Conservation (phyloP, 2,329 filamentous ascomycete species). For the Aspergillus sp. region DNA sequence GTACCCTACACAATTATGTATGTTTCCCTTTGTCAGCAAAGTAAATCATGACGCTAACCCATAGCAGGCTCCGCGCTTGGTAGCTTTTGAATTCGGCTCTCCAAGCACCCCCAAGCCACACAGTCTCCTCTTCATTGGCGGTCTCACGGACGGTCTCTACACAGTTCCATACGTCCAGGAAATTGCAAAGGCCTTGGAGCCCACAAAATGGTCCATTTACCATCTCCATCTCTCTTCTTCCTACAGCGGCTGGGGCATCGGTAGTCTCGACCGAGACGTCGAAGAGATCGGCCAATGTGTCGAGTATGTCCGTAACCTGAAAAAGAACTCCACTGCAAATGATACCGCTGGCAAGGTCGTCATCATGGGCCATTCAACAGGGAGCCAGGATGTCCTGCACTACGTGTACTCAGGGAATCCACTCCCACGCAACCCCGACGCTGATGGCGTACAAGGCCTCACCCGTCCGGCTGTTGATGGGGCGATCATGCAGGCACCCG, state of each 20-base stretch:
- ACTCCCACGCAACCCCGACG: constrained; percentile 27
- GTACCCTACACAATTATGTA: constrained; percentile 41
- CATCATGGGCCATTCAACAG: constrained; percentile 69
- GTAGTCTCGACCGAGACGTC: constrained; percentile 54
- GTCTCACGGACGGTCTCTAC: constrained; percentile 58
- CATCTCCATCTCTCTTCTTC: constrained; percentile 53
- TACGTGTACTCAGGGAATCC: constrained; percentile 54
- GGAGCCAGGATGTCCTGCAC: constrained; percentile 68
- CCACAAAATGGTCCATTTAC: constrained; percentile 54
- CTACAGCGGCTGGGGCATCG: constrained; percentile 56
- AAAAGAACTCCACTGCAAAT: constrained; percentile 17
- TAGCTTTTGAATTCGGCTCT: constrained; percentile 42
- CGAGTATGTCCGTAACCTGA: constrained; percentile 47
- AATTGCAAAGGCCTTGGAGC: constrained; percentile 50
- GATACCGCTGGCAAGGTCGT: constrained; percentile 54
- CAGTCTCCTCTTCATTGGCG: constrained; percentile 60
- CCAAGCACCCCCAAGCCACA: constrained; percentile 36
- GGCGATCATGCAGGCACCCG: constrained; percentile 75
- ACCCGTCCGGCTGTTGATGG: constrained; percentile 63
- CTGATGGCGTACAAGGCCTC: constrained; percentile 30
- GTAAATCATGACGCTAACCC: constrained; percentile 4
- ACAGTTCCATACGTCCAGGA: constrained; percentile 55
- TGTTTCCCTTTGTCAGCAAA: constrained; percentile 4
- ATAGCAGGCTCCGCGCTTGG: constrained; percentile 37
- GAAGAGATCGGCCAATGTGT: constrained; percentile 55